Evolutionary conservation across 805 yeast genomes (phyloP), one percentile per base, ranked within the genome.

Genomic region (Candida pseudofarinosa): DNA sequence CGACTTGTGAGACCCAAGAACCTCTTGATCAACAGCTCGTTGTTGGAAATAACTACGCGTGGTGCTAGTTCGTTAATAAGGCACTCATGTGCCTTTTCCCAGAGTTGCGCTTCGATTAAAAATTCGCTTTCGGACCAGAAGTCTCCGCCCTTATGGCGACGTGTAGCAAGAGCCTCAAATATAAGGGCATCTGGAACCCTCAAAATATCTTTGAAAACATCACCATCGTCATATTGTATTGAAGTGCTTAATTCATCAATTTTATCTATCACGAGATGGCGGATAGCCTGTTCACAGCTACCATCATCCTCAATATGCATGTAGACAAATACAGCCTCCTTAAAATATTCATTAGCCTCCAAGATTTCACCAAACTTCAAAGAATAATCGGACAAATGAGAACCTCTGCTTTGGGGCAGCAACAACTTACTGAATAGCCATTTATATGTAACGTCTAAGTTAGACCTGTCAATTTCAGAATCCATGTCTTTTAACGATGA

Each of bases 11-110:
- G 60, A 14, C 58, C 59, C 17, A 59, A 46, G 30, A 78, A 71
- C 18, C 65, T 56, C 33, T 59, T 50, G 3, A 66, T 73, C 16
- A 69, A 65, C 1, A 37, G 30, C 35, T 48, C 4, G 12, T 59
- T 63, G 43, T 76, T 73, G n/a, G 76, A 69, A 13, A 82, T 74
- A 1, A 90, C 77, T 3, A 83, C 76, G 12, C 62, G 59, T 6
- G 98, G 98, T 0, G 91, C 98, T 23, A 88, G 83, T 3, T 70
- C 58, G 1, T 65, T 55, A 6, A 81, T 52, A 3, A 87, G 62
- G 1, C 79, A 63, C 2, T 63, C 56, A 53, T 87, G 93, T 0
- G 96, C 96, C 33, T 77, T 80, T 0, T 62, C 68, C 67, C 77
- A 77, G 39, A 74, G 59, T 8, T 67, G 69, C 0, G 96, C 96